Percentiles rank a stretch among this genome's conserved stretches.
Conservation (phyloP, 352 stramenopile species). For the Phytophthora europaea region DNA sequence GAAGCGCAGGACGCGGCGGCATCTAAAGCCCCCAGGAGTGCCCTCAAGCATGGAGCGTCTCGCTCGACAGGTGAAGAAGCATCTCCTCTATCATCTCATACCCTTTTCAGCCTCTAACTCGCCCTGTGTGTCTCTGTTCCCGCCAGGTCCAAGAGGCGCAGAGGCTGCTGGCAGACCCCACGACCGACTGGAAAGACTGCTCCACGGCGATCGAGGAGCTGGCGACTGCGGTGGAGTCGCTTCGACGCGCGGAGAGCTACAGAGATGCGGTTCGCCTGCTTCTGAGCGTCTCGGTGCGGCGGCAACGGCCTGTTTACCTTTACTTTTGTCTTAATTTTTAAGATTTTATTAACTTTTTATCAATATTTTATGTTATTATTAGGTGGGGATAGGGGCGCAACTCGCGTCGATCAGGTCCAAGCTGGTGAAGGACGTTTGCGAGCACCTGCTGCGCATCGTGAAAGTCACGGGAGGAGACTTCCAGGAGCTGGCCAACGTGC, state of each 20-base stretch:
- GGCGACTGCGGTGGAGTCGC: slow-evolving; percentile 53
- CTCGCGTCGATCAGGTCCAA: slow-evolving; percentile 60
- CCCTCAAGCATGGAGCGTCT: slow-evolving; percentile 37
- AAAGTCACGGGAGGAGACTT: slow-evolving; percentile 57
- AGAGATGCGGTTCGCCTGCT: slow-evolving; percentile 52
- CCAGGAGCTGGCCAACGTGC: slow-evolving; percentile 61
- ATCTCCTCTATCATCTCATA: slow-evolving; percentile 16
- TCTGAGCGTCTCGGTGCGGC: slow-evolving; percentile 54
- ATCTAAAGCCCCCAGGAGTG: slow-evolving; percentile 2
- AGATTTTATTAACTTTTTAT: slow-evolving; percentile 10
- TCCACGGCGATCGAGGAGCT: slow-evolving; percentile 55
- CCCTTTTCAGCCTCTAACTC: slow-evolving; percentile 18
- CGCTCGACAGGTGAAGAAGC: slow-evolving; percentile 21
- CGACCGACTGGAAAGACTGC: slow-evolving; percentile 56
- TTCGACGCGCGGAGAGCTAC: slow-evolving; percentile 31
- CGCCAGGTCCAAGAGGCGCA: slow-evolving; percentile 54
- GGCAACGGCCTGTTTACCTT: slow-evolving; percentile 10
- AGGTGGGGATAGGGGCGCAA: slow-evolving; percentile 56
- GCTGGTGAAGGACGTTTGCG: slow-evolving; percentile 63
- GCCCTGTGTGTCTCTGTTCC: slow-evolving; percentile 19
- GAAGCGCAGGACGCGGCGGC: slow-evolving; percentile 17
- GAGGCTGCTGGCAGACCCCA: slow-evolving; percentile 34
- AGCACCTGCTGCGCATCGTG: slow-evolving; percentile 57
- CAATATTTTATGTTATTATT: slow-evolving; percentile 1
- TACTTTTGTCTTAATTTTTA: neutral